Conservation (phyloP, 73 alveolate species). For the Effrenium voratum region DNA sequence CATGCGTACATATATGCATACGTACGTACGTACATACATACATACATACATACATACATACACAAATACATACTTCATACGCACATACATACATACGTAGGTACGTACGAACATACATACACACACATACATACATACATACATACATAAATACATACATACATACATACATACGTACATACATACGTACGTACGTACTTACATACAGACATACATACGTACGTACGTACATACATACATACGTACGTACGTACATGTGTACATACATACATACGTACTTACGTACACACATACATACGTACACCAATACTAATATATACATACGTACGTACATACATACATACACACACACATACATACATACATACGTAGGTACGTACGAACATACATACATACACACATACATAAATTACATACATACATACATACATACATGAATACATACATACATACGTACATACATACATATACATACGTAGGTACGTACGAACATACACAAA, state of each 20-base stretch:
- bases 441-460: too few species aligned
- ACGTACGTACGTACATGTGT: neutral
- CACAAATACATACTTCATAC: neutral
- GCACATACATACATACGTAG: neutral
- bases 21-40: too few species aligned
- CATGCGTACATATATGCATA: too few species aligned
- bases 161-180: neutral
- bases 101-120: too few species aligned
- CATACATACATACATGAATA: too few species aligned
- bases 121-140: neutral
- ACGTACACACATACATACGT: neutral
- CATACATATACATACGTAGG: too few species aligned
- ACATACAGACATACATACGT: neutral
- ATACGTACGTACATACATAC: neutral
- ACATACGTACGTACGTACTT: neutral
- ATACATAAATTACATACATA: neutral
- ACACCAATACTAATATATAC: neutral
- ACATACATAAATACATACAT: neutral
- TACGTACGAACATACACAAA: too few species aligned
- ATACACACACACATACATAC: neutral
- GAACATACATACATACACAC: too few species aligned
- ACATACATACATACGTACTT: neutral
- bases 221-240: neutral
- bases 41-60: neutral
- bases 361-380: neutral